phyloP scores from a whole-genome alignment of 1,139 yeast species.

The Protomyces inundatus region DNA sequence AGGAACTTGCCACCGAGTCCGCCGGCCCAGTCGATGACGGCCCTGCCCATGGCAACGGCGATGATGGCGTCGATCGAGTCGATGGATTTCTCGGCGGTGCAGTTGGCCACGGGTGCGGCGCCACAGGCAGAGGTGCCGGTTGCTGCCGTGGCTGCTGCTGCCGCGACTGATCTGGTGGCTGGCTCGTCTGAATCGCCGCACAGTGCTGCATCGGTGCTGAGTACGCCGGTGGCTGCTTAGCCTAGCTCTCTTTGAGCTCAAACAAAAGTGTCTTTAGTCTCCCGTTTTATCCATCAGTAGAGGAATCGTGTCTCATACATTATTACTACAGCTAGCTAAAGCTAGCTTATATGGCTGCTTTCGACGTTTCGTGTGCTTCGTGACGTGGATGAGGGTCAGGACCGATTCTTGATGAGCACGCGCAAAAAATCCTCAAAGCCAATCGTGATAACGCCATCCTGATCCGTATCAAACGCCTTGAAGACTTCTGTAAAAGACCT shows the following conservation, averaged over 20 bases:
- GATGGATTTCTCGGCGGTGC: too few relatives aligned
- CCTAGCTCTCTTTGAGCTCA: too few relatives aligned
- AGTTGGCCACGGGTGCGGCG: too few relatives aligned
- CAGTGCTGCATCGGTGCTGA: not conserved
- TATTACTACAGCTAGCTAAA: too few relatives aligned
- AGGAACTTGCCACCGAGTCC: constrained; percentile 18
- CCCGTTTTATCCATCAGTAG: too few relatives aligned
- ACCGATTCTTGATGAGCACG: constrained; percentile 13
- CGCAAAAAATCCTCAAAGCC: constrained; percentile 22
- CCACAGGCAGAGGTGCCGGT: not conserved
- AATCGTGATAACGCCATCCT: constrained; percentile 19
- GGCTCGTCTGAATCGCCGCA: not conserved
- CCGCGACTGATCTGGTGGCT: not conserved
- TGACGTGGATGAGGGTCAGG: not conserved
- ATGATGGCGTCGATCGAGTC: not conserved
- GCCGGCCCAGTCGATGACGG: not conserved
- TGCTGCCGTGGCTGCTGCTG: not conserved
- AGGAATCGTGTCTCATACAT: too few relatives aligned
- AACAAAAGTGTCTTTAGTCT: too few relatives aligned
- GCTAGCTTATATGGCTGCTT: too few relatives aligned
- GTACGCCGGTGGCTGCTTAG: not conserved
- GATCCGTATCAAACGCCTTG: constrained; percentile 59
- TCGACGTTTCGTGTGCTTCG: too few relatives aligned
- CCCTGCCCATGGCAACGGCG: not conserved
- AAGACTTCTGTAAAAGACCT: constrained; percentile 72